These are phyloP conservation scores for Eremothecium cymbalariae DNA, from an alignment of 1,139 yeast genomes.

Conservation along the genomic window DNA sequence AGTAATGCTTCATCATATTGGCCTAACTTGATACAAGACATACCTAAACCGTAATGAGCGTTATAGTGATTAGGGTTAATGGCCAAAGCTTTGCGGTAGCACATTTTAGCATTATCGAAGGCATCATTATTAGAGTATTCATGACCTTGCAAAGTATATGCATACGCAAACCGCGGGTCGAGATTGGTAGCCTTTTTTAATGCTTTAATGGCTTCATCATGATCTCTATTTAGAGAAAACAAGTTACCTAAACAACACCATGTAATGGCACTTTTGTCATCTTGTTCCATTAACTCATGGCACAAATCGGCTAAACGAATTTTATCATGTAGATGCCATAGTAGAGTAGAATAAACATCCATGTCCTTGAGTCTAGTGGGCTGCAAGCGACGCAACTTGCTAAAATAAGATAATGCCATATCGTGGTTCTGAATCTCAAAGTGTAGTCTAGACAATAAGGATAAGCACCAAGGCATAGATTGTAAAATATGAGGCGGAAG, in stretches of 20 bases:
- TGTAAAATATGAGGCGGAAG: slow-evolving; percentile 48
- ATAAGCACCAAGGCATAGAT: slow-evolving; percentile 78
- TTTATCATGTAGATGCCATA: slow-evolving; percentile 89
- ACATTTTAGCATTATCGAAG: slow-evolving; percentile 78
- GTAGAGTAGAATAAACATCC: slow-evolving; percentile 82
- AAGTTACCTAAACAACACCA: slow-evolving; percentile 93
- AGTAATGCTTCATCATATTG: slow-evolving; percentile 76
- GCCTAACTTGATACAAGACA: slow-evolving; percentile 85
- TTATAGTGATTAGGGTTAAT: slow-evolving; percentile 82
- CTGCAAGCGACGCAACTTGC: slow-evolving; percentile 55
- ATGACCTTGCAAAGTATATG: slow-evolving; percentile 90
- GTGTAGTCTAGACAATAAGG: slow-evolving; percentile 71
- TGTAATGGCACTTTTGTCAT: slow-evolving; percentile 63
- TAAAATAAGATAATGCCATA: slow-evolving; percentile 60
- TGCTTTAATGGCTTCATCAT: slow-evolving; percentile 85
- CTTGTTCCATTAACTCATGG: slow-evolving; percentile 66
- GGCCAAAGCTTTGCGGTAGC: slow-evolving; percentile 70
- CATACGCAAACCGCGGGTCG: slow-evolving; percentile 73
- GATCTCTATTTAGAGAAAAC: slow-evolving; percentile 73
- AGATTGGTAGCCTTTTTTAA: slow-evolving; percentile 70
- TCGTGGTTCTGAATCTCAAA: slow-evolving; percentile 84
- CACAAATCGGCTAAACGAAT: slow-evolving; percentile 75
- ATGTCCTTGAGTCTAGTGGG: slow-evolving; percentile 80
- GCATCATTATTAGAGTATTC: slow-evolving; percentile 85
- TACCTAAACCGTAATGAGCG: slow-evolving; percentile 93